Evolutionary conservation across 768 basidiomycete species (phyloP), one percentile per base, ranked within the genome.

Genomic region (Lanmaoa rubissima): DNA sequence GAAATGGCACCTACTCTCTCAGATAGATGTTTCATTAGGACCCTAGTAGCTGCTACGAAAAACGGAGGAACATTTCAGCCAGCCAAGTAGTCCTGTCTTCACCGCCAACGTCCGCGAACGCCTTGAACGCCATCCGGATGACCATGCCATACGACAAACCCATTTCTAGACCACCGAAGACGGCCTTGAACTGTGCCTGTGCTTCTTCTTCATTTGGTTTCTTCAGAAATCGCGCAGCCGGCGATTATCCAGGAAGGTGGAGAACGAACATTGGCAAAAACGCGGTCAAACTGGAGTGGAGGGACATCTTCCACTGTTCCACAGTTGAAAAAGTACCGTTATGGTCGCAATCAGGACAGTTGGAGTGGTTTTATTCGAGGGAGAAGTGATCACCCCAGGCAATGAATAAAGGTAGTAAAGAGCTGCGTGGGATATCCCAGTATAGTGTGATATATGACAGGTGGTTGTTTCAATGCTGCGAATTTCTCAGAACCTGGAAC

Each of bases 101-200:
- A 9, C 17, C 14, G 5, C 38, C 31, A n/a, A 7, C 11, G 34
- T 6, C 31, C 21, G 5, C 39, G 8, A 39, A 12, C 7, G n/a
- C 16, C 8, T 16, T 35, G 12, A 49, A 34, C 17, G 39, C 28
- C 28, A 51, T 35, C 41, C 12, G 26, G 24, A 43, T 34, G 47
- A 55, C 35, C 39, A 31, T 14, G 10, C 48, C 43, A 36, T 59
- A 63, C 13, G 51, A 39, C 16, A 40, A 67, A 36, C 38, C 21
- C 68, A 54, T 71, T 2, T 56, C 49, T 14, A 61, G 11, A 3
- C 80, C 80, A 3, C 85, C 86, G 26, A 85, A 79, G 10, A 85
- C 74, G 45, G 83, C 75, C 70, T 88, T 87, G 70, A 82, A 88
- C 70, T 90, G 87, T n/a, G 87, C 86, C 48, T 80, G 72, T 32